Conservation (phyloP, 1,284 basidiomycete genomes). For the Cryptococcus sp. region DNA sequence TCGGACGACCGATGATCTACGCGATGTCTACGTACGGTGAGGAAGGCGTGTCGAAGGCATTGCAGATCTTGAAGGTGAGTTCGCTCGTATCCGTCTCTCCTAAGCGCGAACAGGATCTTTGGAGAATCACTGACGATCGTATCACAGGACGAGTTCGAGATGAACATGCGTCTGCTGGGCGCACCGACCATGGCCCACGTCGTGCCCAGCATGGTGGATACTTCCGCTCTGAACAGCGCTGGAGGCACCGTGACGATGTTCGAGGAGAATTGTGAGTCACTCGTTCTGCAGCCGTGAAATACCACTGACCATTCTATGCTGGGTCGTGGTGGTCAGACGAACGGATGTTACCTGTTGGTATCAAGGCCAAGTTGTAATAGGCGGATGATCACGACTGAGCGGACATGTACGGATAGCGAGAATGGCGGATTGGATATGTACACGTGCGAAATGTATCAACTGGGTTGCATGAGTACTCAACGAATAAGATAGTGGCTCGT, state of each 20-base stretch:
- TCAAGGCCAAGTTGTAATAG: slow-evolving; percentile 28
- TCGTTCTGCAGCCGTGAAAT: background rate
- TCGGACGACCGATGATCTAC: slow-evolving; percentile 82
- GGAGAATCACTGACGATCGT: background rate
- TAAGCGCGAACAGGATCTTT: too few relatives aligned
- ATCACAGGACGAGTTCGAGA: slow-evolving; percentile 84
- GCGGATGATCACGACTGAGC: background rate
- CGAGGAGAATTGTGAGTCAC: slow-evolving; percentile 69
- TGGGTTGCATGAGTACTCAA: background rate
- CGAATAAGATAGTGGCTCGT: background rate
- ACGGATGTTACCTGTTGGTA: slow-evolving; percentile 17
- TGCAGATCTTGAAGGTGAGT: slow-evolving; percentile 74
- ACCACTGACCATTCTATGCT: background rate
- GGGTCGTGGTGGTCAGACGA: slow-evolving; percentile 3
- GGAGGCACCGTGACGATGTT: slow-evolving; percentile 74
- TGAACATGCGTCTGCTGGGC: slow-evolving; percentile 86
- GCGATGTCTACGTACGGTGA: slow-evolving; percentile 85
- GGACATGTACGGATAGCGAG: background rate
- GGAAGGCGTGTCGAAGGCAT: slow-evolving; percentile 72
- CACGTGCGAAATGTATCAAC: background rate
- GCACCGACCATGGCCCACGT: slow-evolving; percentile 76
- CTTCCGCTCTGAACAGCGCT: slow-evolving; percentile 58
- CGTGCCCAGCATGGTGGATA: slow-evolving; percentile 85
- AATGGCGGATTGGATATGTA: background rate
- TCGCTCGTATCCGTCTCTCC: too few relatives aligned